Conservation (phyloP, 306 rosid genomes). For the Quercus bicolor region DNA sequence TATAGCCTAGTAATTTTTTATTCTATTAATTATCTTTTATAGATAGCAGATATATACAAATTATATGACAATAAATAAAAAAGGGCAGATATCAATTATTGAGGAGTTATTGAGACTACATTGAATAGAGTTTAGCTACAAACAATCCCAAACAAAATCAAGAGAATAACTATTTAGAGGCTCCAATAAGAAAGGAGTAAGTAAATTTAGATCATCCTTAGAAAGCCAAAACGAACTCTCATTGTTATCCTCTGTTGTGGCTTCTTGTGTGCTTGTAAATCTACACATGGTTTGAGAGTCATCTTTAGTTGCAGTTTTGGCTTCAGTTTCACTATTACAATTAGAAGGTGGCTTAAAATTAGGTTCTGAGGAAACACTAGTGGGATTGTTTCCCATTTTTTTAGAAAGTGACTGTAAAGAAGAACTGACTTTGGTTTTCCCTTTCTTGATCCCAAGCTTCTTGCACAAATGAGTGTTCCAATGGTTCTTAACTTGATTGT, state of each 20-base stretch:
- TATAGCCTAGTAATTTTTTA: too few species aligned
- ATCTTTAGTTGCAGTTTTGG: background rate
- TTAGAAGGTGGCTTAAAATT: background rate
- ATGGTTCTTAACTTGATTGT: constrained; percentile 64
- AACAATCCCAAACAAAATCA: constrained; percentile 23
- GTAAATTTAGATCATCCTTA: background rate
- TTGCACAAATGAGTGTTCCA: constrained; percentile 67
- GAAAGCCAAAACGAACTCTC: constrained; percentile 25
- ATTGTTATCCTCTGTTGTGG: background rate
- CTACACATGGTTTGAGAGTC: background rate
- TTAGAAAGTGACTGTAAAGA: background rate
- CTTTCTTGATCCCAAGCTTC: constrained; percentile 37
- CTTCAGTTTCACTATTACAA: background rate
- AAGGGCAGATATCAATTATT: background rate
- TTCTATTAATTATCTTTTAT: background rate
- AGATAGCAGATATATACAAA: too few species aligned
- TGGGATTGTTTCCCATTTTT: background rate
- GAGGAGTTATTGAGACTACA: background rate
- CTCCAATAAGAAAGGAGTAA: constrained; percentile 4
- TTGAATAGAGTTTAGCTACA: constrained; percentile 5
- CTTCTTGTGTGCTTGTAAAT: constrained; percentile 12
- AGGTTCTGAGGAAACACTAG: background rate
- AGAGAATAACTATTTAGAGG: constrained; percentile 20
- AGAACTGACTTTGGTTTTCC: constrained; percentile 12
- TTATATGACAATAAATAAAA: background rate